Percentiles rank a stretch among this genome's conserved stretches.
Conservation (phyloP, 306 rosid species). For the Pachyrhizus erosus region DNA sequence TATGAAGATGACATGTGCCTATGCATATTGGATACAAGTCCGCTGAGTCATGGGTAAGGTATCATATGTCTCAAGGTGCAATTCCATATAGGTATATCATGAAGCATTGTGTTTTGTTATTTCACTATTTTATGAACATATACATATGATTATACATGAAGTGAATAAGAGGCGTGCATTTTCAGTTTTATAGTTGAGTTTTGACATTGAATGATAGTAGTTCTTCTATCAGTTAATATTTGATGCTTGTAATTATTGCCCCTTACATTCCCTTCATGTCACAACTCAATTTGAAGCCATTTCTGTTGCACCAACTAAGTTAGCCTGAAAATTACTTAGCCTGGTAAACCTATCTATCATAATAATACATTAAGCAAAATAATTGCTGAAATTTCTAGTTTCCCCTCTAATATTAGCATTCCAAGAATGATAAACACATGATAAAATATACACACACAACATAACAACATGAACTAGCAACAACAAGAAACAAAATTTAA, state of each 20-base stretch:
- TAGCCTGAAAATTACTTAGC: background rate
- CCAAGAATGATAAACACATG: background rate
- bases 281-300: background rate
- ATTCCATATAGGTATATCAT: slow-evolving; percentile 24
- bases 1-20: slow-evolving; percentile 88
- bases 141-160: slow-evolving; percentile 12
- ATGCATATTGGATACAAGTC: slow-evolving; percentile 86
- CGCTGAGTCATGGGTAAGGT: slow-evolving; percentile 98
- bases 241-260: background rate
- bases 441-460: background rate
- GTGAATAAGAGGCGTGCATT: background rate
- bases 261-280: background rate
- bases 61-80: slow-evolving; percentile 57
- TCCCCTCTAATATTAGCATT: background rate
- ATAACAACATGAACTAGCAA: background rate
- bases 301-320: background rate
- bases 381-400: background rate
- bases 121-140: slow-evolving; percentile 21
- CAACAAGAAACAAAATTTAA: background rate
- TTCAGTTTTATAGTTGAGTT: slow-evolving; percentile 11
- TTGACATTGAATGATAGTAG: background rate
- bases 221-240: slow-evolving; percentile 13
- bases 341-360: background rate
- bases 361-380: background rate
- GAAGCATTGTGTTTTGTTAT: slow-evolving; percentile 26